Percentiles rank a stretch among this genome's conserved stretches.
Conservation (phyloP, 2,329 filamentous ascomycete species). For the Escovopsis sp. region DNA sequence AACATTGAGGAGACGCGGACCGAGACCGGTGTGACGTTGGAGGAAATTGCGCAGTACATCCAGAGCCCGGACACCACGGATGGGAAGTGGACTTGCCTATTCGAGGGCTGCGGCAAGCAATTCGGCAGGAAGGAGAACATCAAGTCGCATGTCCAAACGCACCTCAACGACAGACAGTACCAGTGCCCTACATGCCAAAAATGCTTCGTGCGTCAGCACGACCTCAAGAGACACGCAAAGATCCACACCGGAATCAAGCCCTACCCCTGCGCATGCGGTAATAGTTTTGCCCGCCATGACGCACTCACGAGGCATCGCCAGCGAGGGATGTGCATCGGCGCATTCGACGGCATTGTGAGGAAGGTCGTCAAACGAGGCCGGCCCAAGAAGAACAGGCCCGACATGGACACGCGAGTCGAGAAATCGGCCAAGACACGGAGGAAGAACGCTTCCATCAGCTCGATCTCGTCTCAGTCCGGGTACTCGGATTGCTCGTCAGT, state of each 20-base stretch:
- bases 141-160: constrained; percentile 94
- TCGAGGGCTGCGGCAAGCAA: constrained; percentile 64
- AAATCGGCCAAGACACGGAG: constrained; percentile 43
- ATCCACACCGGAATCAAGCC: constrained; percentile 95
- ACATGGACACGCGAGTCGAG: constrained; percentile 39
- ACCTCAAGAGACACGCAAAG: constrained; percentile 92
- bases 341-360: constrained; percentile 63
- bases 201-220: constrained; percentile 92
- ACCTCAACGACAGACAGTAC: constrained; percentile 91
- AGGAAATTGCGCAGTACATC: constrained; percentile 69
- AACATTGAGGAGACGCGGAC: constrained; percentile 52
- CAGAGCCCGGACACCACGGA: constrained; percentile 56
- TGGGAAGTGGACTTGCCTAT: constrained; percentile 68
- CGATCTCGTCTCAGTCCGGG: constrained; percentile 38
- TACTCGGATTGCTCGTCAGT: constrained; percentile 40
- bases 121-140: constrained; percentile 99
- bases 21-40: constrained; percentile 73
- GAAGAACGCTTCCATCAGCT: constrained; percentile 35
- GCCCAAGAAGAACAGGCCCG: constrained; percentile 46
- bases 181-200: constrained; percentile 87
- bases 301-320: constrained; percentile 88
- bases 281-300: constrained; percentile 89
- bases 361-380: constrained; percentile 49
- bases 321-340: constrained; percentile 90
- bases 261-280: constrained; percentile 86